These are phyloP conservation scores for maize (Zea mays) DNA, from an alignment of 176 grass and related monocot species.

Conservation along the genomic window Zm-B73-REFERENCE-NAM-5.0 NC_050105.1:130562001-130562500, in stretches of 20 bases:
- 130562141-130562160: slow-evolving; percentile 96
- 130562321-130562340: slow-evolving; percentile 81
- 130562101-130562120: slow-evolving; percentile 55
- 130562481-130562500: slow-evolving; percentile 72
- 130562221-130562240: slow-evolving; percentile 17
- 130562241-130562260: slow-evolving; percentile 6
- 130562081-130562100: slow-evolving; percentile 54
- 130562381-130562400: slow-evolving; percentile 2
- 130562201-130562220: slow-evolving; percentile 28
- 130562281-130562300: slow-evolving; percentile 79
- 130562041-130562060: slow-evolving; percentile 14
- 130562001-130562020: slow-evolving; percentile 5
- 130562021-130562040: background rate
- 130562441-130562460: slow-evolving; percentile 79
- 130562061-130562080: slow-evolving; percentile 34
- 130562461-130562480: slow-evolving; percentile 69
- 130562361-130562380: slow-evolving; percentile 8
- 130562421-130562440: slow-evolving; percentile 67
- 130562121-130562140: slow-evolving; percentile 86
- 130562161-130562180: slow-evolving; percentile 78
- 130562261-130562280: slow-evolving; percentile 88
- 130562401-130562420: slow-evolving; percentile 61
- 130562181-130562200: slow-evolving; percentile 38
- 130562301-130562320: slow-evolving; percentile 86
- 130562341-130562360: slow-evolving; percentile 38